phyloP scores from a whole-genome alignment of 352 stramenopile genomes.

The Globisporangium paroecandrum region DNA sequence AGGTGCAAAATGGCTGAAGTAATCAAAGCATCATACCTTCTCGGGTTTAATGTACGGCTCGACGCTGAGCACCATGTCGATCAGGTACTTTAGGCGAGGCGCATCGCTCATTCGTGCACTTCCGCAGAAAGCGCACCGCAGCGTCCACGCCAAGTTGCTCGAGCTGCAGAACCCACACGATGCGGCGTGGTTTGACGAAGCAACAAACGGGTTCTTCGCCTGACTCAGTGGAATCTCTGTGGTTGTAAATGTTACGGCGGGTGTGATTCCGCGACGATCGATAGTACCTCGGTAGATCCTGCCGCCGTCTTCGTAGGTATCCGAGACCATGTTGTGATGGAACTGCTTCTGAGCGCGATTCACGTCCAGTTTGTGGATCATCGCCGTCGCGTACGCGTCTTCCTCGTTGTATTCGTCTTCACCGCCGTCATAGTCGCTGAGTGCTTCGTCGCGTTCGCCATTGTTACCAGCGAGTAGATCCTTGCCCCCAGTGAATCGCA shows the following conservation, averaged over 20 bases:
- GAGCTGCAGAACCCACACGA: conserved; percentile 72
- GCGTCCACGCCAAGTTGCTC: conserved; percentile 62
- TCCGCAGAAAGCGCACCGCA: conserved; percentile 70
- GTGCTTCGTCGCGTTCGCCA: not conserved
- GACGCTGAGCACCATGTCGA: conserved; percentile 75
- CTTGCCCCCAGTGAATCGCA: conserved; percentile 4
- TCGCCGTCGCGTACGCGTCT: conserved; percentile 11
- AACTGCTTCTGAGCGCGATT: conserved; percentile 26
- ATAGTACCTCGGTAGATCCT: conserved; percentile 40
- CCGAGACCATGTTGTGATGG: conserved; percentile 19
- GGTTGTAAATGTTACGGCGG: conserved; percentile 59
- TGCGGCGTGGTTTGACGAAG: conserved; percentile 19
- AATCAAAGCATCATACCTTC: conserved; percentile 27
- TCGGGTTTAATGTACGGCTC: conserved; percentile 56
- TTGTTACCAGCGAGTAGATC: conserved; percentile 6
- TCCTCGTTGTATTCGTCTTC: conserved; percentile 1
- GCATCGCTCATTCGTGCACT: conserved; percentile 69
- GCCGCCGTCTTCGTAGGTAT: conserved; percentile 43
- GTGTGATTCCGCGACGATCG: conserved; percentile 60
- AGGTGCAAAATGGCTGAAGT: not conserved
- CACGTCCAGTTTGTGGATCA: conserved; percentile 16
- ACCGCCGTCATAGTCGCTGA: not conserved
- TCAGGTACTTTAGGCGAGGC: conserved; percentile 68
- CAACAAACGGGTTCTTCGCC: conserved; percentile 35
- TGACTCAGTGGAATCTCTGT: conserved; percentile 52